phyloP scores from a whole-genome alignment of 2,329 filamentous ascomycete genomes.

The Pezicula neosporulosa region DNA sequence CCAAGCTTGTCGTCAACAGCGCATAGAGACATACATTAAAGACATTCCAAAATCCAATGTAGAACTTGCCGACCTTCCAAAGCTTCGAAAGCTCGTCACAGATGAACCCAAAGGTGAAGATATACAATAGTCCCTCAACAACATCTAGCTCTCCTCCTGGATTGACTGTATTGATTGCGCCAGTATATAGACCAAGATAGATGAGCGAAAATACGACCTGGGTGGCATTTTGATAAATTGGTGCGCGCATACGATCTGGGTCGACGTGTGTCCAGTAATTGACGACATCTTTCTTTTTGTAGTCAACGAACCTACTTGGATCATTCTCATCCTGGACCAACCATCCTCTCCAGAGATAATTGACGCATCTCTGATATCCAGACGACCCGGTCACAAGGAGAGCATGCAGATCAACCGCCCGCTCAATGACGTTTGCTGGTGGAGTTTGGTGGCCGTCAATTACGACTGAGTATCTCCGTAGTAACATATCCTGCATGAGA shows the following conservation, averaged over 20 bases:
- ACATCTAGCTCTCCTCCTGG: slow-evolving; percentile 76
- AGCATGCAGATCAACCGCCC: slow-evolving; percentile 89
- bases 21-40: slow-evolving; percentile 85
- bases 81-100: slow-evolving; percentile 86
- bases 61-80: slow-evolving; percentile 89
- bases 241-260: slow-evolving; percentile 90
- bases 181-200: slow-evolving; percentile 82
- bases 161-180: slow-evolving; percentile 93
- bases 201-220: slow-evolving; percentile 82
- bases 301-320: slow-evolving; percentile 84
- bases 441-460: slow-evolving; percentile 66
- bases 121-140: slow-evolving; percentile 79
- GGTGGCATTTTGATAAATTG: slow-evolving; percentile 86
- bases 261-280: slow-evolving; percentile 81
- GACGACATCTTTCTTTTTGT: slow-evolving; percentile 75
- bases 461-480: slow-evolving; percentile 85
- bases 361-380: slow-evolving; percentile 90
- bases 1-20: slow-evolving; percentile 73
- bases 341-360: slow-evolving; percentile 93
- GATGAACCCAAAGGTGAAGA: slow-evolving; percentile 89
- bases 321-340: slow-evolving; percentile 93
- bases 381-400: slow-evolving; percentile 84
- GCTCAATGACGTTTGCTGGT: slow-evolving; percentile 86
- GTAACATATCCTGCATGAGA: slow-evolving; percentile 74
- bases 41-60: slow-evolving; percentile 94